Base-by-base conservation (phyloP, 352 stramenopile genomes). In the Globisporangium yorkense region DNA sequence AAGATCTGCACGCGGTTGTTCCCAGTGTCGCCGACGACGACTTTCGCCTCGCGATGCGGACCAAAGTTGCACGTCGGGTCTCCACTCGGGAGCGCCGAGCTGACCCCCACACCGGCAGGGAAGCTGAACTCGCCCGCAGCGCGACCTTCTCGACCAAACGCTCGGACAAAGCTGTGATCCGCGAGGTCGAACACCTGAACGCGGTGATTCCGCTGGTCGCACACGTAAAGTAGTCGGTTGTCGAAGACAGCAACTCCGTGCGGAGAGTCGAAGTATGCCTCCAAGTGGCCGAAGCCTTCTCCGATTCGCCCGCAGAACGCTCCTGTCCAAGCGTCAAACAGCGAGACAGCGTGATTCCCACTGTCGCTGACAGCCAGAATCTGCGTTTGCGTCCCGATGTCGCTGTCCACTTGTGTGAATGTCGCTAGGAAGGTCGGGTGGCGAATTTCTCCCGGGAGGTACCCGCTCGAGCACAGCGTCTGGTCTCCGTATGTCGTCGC, bases 121-220 rank as follows among this genome's bases (percentile, higher is more conserved):
- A 87, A 84, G 33, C 72, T 75, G 31, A 88, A 82, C 15, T 80
- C 59, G 9, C 75, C 75, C 0, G 65, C 56, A 15, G 31, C 45
- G 5, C 47, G 49, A 3, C 77, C 77, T 21, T 81, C 43, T 29
- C 35, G 43, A 24, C 76, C 78, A 46, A 87, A 74, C 16, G 48
- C 21, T 9, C 59, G 63, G 0, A 69, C 35, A 40, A 79, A 79
- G 1, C 21, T 51, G 2, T 47, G 33, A 6, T 49, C 62, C 4
- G 15, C 20, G 9, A 91, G 40, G 41, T 86, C 69, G 31, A 86
- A 89, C 1, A 84, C 54, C 62, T 88, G 76, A 7, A 91, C 44
- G 27, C 78, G 78, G 54, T 91, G 80, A 51, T 92, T 92, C 43
- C 67, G 68, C 33, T 92, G 77, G 56, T 92, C 81, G 35, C 64